A percentile compares a stretch with the other conserved stretches of the same genome.
Conservation (phyloP, 164 flowering plant genomes). For the grape (Vitis vinifera) region ASM3070453v1 NC_081821.1:17438501-17439000, state of each 20-base stretch:
- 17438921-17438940: no score
- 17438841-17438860: not conserved
- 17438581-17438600: constrained; percentile 99
- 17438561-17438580: constrained; percentile 97
- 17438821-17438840: not conserved
- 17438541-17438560: constrained; percentile 97
- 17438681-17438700: constrained; percentile 98
- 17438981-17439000: no score
- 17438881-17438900: no score
- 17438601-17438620: constrained; percentile 99
- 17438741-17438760: constrained; percentile 97
- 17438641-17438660: constrained; percentile 99
- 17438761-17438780: constrained; percentile 99
- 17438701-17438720: constrained; percentile 97
- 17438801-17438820: not conserved
- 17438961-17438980: no score
- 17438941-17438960: no score
- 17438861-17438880: no score
- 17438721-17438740: constrained; percentile 95
- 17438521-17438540: constrained; percentile 98
- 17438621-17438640: constrained; percentile 96
- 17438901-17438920: no score
- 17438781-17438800: constrained; percentile 96
- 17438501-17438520: constrained; percentile 94
- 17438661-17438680: constrained; percentile 99